Percentiles rank a stretch among this genome's conserved stretches.
Evolutionary conservation across 2,329 filamentous ascomycete genomes (phyloP).

Genomic region (Aureobasidium namibiae): DNA sequence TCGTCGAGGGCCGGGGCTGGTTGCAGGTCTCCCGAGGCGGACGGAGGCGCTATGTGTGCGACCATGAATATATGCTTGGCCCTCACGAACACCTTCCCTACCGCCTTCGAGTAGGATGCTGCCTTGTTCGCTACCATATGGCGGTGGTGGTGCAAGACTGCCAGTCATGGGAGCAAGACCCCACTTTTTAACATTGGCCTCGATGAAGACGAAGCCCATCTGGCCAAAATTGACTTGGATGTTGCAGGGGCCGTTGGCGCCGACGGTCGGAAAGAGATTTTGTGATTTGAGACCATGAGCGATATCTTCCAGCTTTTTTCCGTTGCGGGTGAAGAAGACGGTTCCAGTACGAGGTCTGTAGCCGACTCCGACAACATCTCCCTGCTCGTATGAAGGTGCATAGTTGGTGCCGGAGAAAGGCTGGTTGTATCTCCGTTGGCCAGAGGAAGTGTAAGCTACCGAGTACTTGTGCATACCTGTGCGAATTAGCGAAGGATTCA

Average conservation of each 20-base stretch:
- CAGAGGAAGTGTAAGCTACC: conserved; percentile 81
- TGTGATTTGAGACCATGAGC: conserved; percentile 86
- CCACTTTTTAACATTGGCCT: conserved; percentile 99
- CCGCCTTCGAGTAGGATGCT: conserved; percentile 91
- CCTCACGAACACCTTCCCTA: conserved; percentile 43
- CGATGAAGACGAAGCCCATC: conserved; percentile 96
- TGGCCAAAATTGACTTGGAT: conserved; percentile 98
- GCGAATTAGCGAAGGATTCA: neutral
- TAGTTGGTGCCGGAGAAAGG: conserved; percentile 76
- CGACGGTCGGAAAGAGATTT: conserved; percentile 97
- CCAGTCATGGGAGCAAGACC: conserved; percentile 92
- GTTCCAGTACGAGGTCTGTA: conserved; percentile 91
- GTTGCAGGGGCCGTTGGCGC: conserved; percentile 84
- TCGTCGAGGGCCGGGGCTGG: conserved; percentile 76
- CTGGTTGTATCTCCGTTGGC: conserved; percentile 83
- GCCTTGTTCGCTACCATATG: conserved; percentile 93
- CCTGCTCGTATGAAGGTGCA: conserved; percentile 77
- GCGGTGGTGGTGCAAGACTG: conserved; percentile 86
- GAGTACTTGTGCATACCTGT: conserved; percentile 87
- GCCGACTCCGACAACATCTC: conserved; percentile 90
- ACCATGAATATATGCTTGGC: conserved; percentile 53
- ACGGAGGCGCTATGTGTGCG: conserved; percentile 72
- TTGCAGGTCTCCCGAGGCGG: conserved; percentile 57
- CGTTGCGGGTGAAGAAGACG: conserved; percentile 96
- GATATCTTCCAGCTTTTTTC: conserved; percentile 92